Conservation (phyloP, 1,139 yeast species). For the Pichia sp. region DNA sequence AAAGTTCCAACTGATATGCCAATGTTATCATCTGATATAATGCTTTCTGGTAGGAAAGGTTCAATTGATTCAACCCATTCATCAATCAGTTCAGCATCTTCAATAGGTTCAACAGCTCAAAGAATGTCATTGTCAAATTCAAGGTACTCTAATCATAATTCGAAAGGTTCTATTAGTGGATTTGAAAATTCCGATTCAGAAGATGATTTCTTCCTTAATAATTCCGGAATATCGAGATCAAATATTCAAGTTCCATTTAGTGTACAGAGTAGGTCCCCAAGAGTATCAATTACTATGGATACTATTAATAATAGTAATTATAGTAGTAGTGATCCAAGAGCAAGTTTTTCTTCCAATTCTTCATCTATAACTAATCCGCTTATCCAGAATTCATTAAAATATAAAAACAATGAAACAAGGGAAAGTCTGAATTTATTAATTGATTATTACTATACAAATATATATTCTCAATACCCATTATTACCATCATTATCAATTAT, state of each 20-base stretch:
- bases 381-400: background rate
- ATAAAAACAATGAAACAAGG: background rate
- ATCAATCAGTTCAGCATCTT: conserved; percentile 16
- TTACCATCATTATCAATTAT: conserved; percentile 35
- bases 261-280: conserved; percentile 33
- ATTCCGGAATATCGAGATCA: conserved; percentile 17
- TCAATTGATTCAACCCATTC: conserved; percentile 33
- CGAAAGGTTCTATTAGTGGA: background rate
- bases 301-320: conserved; percentile 1
- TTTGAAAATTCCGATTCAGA: conserved; percentile 33
- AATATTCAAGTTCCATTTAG: conserved; percentile 23
- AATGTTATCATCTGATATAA: conserved; percentile 1
- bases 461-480: conserved; percentile 53
- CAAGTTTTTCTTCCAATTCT: conserved; percentile 6
- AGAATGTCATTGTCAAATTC: background rate
- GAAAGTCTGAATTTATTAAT: conserved; percentile 8
- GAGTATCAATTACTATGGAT: conserved; percentile 36
- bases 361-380: background rate
- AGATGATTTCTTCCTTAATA: conserved; percentile 28
- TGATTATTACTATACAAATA: conserved; percentile 42
- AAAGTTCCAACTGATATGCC: conserved; percentile 36
- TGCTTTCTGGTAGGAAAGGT: conserved; percentile 17
- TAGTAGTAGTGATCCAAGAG: too few relatives aligned
- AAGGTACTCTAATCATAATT: background rate
- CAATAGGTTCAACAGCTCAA: conserved; percentile 1